Evolutionary conservation across 441 rosid species (phyloP), one percentile per base, ranked within the genome.

Genomic region (Gossypium gossypioides): DNA sequence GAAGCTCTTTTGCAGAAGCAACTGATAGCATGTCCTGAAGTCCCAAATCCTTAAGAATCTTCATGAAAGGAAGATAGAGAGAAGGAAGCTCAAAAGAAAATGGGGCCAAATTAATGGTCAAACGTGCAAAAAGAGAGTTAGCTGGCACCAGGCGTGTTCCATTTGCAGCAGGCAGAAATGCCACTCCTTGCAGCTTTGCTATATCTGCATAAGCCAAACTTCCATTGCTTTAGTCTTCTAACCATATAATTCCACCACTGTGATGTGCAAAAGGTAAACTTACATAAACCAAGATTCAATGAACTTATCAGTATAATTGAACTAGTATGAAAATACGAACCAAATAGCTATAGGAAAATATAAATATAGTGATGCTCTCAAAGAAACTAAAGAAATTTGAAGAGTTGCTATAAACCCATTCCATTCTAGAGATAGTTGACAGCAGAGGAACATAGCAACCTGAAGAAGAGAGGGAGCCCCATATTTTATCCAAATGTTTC

Each of bases 51-150:
- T 87, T 89, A 27, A 95, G 98, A 81, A 89, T 82, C 77, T 89
- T 89, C 76, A 91, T 75, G 75, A 81, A 95, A 71, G 96, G 97
- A 80, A 92, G 97, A 80, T 89, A 92, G 16, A 77, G 75, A 77
- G 89, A 74, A 76, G 97, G 97, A 75, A 95, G 99, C 77, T 91
- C 99, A 81, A 92, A 95, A 42, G 97, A 97, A 80, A 95, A 92
- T 54, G 99, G 99, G 44, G 99, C 93, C 80, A 95, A 80, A 74
- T 92, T 92, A 72, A 92, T 80, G 13, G 95, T 81, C 67, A 95
- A 81, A 74, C 86, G 97, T 67, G 81, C 93, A 78, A 95, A 95
- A 70, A 92, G 97, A 75, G 93, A 82, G 79, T 81, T 86, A 73
- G 86, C 88, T 25, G 88, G 84, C 80, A 95, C 93, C 79, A 95